These are phyloP conservation scores for Rhizopus microsporus DNA, from an alignment of 371 early-diverging fungal genomes.

Conservation along the genomic window DNA sequence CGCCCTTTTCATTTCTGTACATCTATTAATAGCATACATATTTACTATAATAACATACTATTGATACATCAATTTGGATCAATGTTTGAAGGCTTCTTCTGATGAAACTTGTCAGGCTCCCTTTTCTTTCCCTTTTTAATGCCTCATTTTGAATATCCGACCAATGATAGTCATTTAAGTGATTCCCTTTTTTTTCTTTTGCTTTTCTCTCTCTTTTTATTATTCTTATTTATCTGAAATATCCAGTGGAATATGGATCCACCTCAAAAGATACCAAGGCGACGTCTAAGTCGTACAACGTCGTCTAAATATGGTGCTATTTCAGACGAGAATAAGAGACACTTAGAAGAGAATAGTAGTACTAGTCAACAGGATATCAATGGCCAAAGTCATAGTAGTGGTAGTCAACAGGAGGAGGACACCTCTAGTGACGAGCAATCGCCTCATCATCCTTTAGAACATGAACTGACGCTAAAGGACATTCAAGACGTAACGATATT, in stretches of 20 bases:
- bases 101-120: too few species aligned
- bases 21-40: too few species aligned
- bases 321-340: conserved; percentile 11
- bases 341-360: neutral
- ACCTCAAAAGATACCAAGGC: conserved; percentile 11
- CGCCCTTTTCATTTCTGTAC: too few species aligned
- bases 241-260: neutral
- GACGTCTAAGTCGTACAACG: conserved; percentile 18
- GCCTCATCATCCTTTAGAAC: conserved; percentile 15
- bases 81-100: too few species aligned
- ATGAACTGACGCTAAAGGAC: conserved; percentile 66
- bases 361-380: conserved; percentile 2
- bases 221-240: neutral
- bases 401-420: conserved; percentile 4
- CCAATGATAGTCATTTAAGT: too few species aligned
- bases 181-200: neutral
- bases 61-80: too few species aligned
- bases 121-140: too few species aligned
- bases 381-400: neutral
- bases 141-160: too few species aligned
- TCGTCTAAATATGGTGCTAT: conserved; percentile 28
- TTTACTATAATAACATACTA: too few species aligned
- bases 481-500: conserved; percentile 59
- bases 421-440: conserved; percentile 11
- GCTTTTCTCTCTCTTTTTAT: neutral